These are phyloP conservation scores for Wallacemonas sp. DNA, from an alignment of 208 protist genomes.

Conservation along the genomic window DNA sequence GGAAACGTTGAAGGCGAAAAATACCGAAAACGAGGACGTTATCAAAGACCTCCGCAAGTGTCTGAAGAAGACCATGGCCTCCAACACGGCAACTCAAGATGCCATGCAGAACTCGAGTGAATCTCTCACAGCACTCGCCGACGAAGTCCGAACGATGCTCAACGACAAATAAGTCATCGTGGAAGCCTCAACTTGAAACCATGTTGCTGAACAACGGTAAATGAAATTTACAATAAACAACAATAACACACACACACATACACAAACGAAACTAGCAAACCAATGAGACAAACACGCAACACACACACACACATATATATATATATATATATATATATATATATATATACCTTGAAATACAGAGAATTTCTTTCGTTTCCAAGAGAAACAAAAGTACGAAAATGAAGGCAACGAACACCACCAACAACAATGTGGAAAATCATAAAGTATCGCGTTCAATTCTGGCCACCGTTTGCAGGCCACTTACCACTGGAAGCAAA, in stretches of 20 bases:
- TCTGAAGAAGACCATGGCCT: slow-evolving; percentile 17
- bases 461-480: no score
- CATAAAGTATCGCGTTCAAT: no score
- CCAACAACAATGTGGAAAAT: no score
- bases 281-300: no score
- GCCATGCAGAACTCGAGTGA: slow-evolving; percentile 11
- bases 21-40: slow-evolving; percentile 30
- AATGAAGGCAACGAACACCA: no score
- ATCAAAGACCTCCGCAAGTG: slow-evolving; percentile 38
- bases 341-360: no score
- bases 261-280: background rate
- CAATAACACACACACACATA: slow-evolving; percentile 13
- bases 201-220: background rate
- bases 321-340: no score
- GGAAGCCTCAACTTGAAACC: no score
- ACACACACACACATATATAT: no score
- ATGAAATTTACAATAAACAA: background rate
- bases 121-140: background rate
- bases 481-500: no score
- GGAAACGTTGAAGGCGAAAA: slow-evolving; percentile 23
- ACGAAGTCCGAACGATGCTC: slow-evolving; percentile 10
- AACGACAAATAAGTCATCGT: background rate
- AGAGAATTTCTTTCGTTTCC: no score
- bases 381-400: no score
- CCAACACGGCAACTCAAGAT: slow-evolving; percentile 9